phyloP scores from a whole-genome alignment of 2,329 filamentous ascomycete genomes.

The Alternaria sp. region DNA sequence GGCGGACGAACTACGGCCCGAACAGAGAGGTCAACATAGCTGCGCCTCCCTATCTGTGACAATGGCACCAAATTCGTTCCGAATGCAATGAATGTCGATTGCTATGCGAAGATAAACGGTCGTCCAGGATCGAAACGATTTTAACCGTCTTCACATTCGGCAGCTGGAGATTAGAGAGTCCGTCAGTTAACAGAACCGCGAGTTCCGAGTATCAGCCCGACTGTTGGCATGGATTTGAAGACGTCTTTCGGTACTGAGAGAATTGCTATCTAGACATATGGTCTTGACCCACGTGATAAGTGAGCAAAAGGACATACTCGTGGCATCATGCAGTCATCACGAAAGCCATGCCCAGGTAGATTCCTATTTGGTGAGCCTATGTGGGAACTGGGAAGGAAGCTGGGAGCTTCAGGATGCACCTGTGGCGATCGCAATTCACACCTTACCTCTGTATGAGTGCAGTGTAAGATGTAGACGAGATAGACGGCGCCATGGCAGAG shows the following conservation, averaged over 20 bases:
- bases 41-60: not conserved
- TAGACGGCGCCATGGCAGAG: not conserved
- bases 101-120: not conserved
- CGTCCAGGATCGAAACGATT: too few species aligned
- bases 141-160: not conserved
- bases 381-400: not conserved
- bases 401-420: not conserved
- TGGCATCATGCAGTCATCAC: not conserved
- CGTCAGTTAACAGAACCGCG: not conserved
- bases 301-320: not conserved
- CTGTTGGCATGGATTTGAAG: not conserved
- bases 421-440: not conserved
- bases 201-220: not conserved
- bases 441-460: not conserved
- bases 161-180: not conserved
- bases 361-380: not conserved
- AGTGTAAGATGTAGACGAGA: not conserved
- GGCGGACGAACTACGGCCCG: not conserved
- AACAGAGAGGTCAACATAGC: not conserved
- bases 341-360: not conserved
- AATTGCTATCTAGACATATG: not conserved
- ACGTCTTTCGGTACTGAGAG: not conserved
- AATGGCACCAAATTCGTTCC: not conserved
- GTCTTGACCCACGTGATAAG: not conserved
- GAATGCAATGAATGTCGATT: not conserved